Evolutionary conservation across 106 monocot genomes (phyloP).

Genomic region (Gastrodia elata): DNA sequence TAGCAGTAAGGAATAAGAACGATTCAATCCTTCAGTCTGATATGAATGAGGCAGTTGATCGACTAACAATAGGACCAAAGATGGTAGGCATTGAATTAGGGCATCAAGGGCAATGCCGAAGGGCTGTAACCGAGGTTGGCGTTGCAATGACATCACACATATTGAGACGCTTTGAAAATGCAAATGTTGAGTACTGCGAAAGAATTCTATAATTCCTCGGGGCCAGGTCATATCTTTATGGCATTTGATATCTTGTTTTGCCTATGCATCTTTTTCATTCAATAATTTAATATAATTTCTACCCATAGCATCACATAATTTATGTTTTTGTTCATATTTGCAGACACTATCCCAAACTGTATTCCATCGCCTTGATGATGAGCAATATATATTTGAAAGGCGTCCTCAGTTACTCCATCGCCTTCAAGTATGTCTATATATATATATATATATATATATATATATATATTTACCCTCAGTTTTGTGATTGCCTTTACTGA

Average conservation of each 20-base stretch:
- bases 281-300: not conserved
- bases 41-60: constrained; percentile 80
- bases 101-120: constrained; percentile 73
- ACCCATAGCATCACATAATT: not conserved
- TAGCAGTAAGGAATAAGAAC: constrained; percentile 66
- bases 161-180: constrained; percentile 66
- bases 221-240: constrained; percentile 44
- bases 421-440: constrained; percentile 57
- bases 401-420: constrained; percentile 74
- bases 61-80: constrained; percentile 69
- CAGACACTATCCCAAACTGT: constrained; percentile 81
- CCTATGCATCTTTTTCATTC: not conserved
- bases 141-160: constrained; percentile 76
- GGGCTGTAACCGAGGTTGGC: constrained; percentile 71
- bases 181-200: constrained; percentile 69
- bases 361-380: constrained; percentile 80
- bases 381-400: constrained; percentile 73
- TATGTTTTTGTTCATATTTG: constrained; percentile 4
- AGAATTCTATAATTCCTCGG: constrained; percentile 74
- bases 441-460: too few species aligned
- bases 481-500: too few species aligned
- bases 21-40: constrained; percentile 62
- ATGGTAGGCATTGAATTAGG: constrained; percentile 61
- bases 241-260: not conserved
- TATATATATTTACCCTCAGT: too few species aligned